Conservation (phyloP, 257 asterid genomes). For the Jaltomata sinuosa region DNA sequence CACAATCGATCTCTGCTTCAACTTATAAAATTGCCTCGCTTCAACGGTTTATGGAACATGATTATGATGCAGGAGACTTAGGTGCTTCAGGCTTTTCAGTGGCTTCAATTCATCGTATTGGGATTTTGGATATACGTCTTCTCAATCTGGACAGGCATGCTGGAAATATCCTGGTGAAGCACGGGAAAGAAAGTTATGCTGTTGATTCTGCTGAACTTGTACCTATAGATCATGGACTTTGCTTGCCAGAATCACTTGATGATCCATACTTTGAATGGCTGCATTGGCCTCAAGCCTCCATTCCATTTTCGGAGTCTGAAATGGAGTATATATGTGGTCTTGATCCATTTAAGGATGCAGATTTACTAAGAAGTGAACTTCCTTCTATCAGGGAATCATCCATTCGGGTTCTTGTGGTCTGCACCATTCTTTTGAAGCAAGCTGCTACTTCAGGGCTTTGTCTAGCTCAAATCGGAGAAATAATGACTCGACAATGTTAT, state of each 20-base stretch:
- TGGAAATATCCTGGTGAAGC: constrained; percentile 79
- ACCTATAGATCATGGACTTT: constrained; percentile 93
- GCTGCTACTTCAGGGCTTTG: constrained; percentile 60
- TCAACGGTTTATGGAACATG: constrained; percentile 67
- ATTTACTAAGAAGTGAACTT: constrained; percentile 45
- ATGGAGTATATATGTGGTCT: constrained; percentile 55
- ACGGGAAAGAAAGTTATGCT: constrained; percentile 34
- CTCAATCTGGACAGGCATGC: constrained; percentile 96
- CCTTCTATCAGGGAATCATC: constrained; percentile 74
- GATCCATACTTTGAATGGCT: constrained; percentile 97
- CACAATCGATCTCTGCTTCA: constrained; percentile 26
- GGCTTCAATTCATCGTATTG: constrained; percentile 67
- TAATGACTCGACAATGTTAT: constrained; percentile 71
- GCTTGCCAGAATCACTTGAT: constrained; percentile 86
- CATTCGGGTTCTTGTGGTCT: constrained; percentile 65
- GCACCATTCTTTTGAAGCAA: constrained; percentile 68
- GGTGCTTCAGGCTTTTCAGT: constrained; percentile 92
- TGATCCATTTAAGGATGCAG: constrained; percentile 78
- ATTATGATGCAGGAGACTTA: constrained; percentile 83
- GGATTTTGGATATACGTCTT: constrained; percentile 72
- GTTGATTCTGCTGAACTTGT: constrained; percentile 63
- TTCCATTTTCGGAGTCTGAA: constrained; percentile 81
- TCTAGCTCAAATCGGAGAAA: constrained; percentile 82
- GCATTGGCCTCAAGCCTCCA: constrained; percentile 89
- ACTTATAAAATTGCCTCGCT: constrained; percentile 64